Evolutionary conservation across 2,329 filamentous ascomycete genomes (phyloP).

Genomic region (Pestalotiopsis sp.): DNA sequence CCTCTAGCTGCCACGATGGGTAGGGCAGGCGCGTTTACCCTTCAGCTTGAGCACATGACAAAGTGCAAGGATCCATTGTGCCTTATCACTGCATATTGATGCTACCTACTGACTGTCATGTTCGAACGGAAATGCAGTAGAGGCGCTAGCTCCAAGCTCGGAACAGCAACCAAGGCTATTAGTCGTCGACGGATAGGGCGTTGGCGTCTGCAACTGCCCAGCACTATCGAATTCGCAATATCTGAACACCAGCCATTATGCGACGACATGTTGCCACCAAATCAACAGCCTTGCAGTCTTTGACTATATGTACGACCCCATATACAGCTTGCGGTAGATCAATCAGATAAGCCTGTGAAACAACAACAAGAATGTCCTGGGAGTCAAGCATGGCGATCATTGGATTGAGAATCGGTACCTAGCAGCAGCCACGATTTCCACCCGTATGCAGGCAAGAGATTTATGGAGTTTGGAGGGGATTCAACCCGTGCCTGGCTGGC

Average conservation of each 20-base stretch:
- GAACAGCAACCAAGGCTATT: neutral
- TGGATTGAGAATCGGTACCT: constrained; percentile 24
- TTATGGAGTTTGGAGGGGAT: neutral
- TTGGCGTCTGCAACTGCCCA: neutral
- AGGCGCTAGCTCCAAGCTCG: neutral
- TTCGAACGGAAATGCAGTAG: neutral
- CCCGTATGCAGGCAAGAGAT: constrained; percentile 1
- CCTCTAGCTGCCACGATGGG: neutral
- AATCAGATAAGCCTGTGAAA: constrained; percentile 5
- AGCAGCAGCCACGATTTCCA: constrained; percentile 18
- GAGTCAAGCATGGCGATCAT: constrained; percentile 21
- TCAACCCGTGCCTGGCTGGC: neutral
- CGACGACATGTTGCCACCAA: neutral
- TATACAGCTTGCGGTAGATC: constrained; percentile 2
- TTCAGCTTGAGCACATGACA: neutral
- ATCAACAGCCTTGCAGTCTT: neutral
- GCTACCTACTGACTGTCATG: neutral
- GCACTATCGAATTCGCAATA: neutral
- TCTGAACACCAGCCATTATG: neutral
- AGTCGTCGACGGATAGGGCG: neutral
- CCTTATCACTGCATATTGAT: neutral
- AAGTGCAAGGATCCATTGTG: neutral
- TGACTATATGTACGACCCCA: neutral
- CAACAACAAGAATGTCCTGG: constrained; percentile 18
- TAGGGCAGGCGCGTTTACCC: neutral